These are phyloP conservation scores for Spencermartinsiella europaea DNA, from an alignment of 805 yeast species.

Conservation along the genomic window DNA sequence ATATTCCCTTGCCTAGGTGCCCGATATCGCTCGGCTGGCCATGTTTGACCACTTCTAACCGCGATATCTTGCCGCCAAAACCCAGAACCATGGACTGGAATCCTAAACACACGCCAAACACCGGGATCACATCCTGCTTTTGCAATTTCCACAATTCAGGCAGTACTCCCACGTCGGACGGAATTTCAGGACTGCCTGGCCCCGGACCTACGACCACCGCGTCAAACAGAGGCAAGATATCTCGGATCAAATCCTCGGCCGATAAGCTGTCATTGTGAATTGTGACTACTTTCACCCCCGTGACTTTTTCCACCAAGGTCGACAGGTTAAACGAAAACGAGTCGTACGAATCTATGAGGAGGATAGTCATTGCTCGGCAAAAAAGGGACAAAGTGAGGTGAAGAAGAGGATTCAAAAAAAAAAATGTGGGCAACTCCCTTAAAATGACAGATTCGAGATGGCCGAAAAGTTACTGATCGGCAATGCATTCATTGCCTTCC, in stretches of 20 bases:
- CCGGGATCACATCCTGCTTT: conserved; percentile 46
- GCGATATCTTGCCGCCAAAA: conserved; percentile 51
- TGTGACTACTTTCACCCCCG: conserved; percentile 46
- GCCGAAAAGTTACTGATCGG: no score
- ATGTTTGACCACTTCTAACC: conserved; percentile 61
- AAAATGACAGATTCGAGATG: no score
- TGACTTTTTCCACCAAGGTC: conserved; percentile 51
- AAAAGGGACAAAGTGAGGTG: no score
- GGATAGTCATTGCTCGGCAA: conserved; percentile 38
- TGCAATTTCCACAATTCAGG: conserved; percentile 45
- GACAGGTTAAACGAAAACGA: conserved; percentile 85
- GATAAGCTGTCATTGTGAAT: conserved; percentile 59
- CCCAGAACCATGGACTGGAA: conserved; percentile 73
- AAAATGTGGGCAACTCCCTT: no score
- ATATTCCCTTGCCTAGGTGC: conserved; percentile 35
- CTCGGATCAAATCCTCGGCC: conserved; percentile 31
- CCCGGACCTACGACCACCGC: conserved; percentile 93
- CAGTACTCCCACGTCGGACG: conserved; percentile 68
- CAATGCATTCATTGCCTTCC: no score
- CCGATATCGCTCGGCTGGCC: conserved; percentile 70
- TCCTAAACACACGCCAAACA: conserved; percentile 90
- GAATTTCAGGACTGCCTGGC: conserved; percentile 78
- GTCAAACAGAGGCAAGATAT: conserved; percentile 51
- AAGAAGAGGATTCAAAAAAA: no score
- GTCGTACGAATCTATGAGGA: conserved; percentile 88